Evolutionary conservation across 768 basidiomycete genomes (phyloP).

Genomic region (Trametopsis cervina): DNA sequence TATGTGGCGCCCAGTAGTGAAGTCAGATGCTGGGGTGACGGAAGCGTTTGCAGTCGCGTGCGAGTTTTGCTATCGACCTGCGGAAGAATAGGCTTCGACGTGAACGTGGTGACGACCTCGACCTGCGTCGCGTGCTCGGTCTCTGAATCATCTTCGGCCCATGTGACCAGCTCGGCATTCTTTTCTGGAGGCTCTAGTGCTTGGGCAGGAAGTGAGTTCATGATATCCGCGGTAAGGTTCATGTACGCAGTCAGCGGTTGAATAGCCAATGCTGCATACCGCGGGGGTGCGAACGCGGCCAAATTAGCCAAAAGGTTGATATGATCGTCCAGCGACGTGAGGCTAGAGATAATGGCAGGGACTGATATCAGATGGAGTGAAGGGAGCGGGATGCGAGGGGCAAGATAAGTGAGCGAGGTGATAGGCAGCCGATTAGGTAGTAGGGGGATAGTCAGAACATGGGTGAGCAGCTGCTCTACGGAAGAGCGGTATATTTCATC

Average conservation of each 20-base stretch:
- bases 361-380: constrained; percentile 27
- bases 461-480: constrained; percentile 37
- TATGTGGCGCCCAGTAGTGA: constrained; percentile 43
- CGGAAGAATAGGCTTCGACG: constrained; percentile 26
- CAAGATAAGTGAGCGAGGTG: constrained; percentile 53
- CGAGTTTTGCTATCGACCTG: constrained; percentile 51
- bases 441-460: constrained; percentile 66
- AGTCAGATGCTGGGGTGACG: constrained; percentile 44
- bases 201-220: constrained; percentile 47
- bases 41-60: constrained; percentile 56
- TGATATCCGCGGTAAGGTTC: constrained; percentile 39
- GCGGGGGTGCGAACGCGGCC: constrained; percentile 53
- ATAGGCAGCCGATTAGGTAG: constrained; percentile 72
- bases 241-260: constrained; percentile 47
- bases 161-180: constrained; percentile 3
- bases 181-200: constrained; percentile 40
- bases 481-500: constrained; percentile 26
- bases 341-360: constrained; percentile 3
- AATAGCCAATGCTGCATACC: constrained; percentile 44
- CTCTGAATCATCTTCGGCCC: constrained; percentile 19
- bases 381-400: constrained; percentile 54
- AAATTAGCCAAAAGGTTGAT: constrained; percentile 72
- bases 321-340: constrained; percentile 24
- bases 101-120: constrained; percentile 32
- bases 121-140: constrained; percentile 27